Percentiles rank a stretch among this genome's conserved stretches.
Evolutionary conservation across 2,329 filamentous ascomycete species (phyloP).

Genomic region (Ascochyta fabae): DNA sequence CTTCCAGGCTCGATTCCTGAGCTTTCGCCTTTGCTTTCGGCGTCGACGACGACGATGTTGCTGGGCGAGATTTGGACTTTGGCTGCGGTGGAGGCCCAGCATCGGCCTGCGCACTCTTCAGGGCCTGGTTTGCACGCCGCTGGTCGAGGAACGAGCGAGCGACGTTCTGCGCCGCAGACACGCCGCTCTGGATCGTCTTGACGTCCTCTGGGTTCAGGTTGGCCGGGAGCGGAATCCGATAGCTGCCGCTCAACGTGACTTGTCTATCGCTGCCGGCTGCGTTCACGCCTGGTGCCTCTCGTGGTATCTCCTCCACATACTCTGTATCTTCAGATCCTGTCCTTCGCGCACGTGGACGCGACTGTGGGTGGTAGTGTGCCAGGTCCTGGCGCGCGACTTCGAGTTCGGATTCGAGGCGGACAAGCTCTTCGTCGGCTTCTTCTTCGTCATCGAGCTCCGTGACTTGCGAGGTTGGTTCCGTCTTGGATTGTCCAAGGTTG

Average conservation of each 20-base stretch:
- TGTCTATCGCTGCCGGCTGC: slow-evolving; percentile 25
- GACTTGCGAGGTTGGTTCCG: background rate
- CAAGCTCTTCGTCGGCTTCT: slow-evolving; percentile 43
- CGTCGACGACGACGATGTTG: background rate
- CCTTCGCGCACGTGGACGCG: slow-evolving; percentile 9
- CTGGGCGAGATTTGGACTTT: background rate
- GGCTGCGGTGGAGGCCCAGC: background rate
- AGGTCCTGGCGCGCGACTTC: slow-evolving; percentile 42
- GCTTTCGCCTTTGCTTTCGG: slow-evolving; percentile 6
- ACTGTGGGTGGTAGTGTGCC: slow-evolving; percentile 25
- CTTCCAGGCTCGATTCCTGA: slow-evolving; percentile 21
- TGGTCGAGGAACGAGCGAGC: slow-evolving; percentile 43
- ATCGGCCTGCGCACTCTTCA: slow-evolving; percentile 12
- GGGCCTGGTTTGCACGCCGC: slow-evolving; percentile 20
- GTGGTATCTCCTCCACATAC: slow-evolving; percentile 40
- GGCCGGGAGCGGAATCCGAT: slow-evolving; percentile 46
- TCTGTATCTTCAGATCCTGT: slow-evolving; percentile 18
- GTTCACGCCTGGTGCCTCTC: slow-evolving; percentile 9
- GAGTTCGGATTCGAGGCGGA: slow-evolving; percentile 41
- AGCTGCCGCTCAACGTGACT: slow-evolving; percentile 45
- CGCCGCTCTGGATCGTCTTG: slow-evolving; percentile 43
- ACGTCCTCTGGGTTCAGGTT: slow-evolving; percentile 43
- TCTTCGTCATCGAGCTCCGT: slow-evolving; percentile 27
- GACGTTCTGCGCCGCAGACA: slow-evolving; percentile 44
- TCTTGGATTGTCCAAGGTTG: background rate